These are phyloP conservation scores for Coleophoma eucalyptorum DNA, from an alignment of 2,329 filamentous ascomycete species.

Conservation along the genomic window DNA sequence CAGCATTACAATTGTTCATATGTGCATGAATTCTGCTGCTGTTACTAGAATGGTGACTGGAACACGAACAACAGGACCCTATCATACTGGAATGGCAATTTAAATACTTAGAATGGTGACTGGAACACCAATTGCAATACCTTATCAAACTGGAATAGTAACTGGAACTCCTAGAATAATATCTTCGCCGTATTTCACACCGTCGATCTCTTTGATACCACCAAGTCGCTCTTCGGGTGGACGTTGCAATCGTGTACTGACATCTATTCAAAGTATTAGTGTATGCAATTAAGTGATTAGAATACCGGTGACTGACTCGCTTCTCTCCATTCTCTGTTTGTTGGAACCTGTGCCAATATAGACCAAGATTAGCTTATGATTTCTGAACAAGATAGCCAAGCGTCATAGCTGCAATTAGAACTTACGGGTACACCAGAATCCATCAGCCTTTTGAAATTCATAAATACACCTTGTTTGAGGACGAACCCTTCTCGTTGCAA, in stretches of 20 bases:
- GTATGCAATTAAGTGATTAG: background rate
- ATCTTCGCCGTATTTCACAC: constrained; percentile 12
- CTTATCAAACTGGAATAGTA: constrained; percentile 9
- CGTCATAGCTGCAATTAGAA: too few relatives aligned
- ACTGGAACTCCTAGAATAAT: constrained; percentile 12
- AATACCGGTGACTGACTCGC: constrained; percentile 8
- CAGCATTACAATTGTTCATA: too few relatives aligned
- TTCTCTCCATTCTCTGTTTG: constrained; percentile 43
- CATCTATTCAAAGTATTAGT: constrained; percentile 7
- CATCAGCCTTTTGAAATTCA: constrained; percentile 39
- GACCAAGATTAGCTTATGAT: background rate
- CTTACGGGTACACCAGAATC: constrained; percentile 29
- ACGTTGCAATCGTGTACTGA: constrained; percentile 10
- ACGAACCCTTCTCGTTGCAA: constrained; percentile 39
- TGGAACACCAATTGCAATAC: too few relatives aligned
- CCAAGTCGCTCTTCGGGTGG: constrained; percentile 12
- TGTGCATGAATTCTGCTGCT: too few relatives aligned
- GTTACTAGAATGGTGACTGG: too few relatives aligned
- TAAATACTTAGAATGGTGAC: too few relatives aligned
- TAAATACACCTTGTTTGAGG: constrained; percentile 39
- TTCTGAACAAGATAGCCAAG: too few relatives aligned
- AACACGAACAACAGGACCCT: too few relatives aligned
- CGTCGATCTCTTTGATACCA: constrained; percentile 14
- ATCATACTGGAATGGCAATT: too few relatives aligned
- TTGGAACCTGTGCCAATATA: constrained; percentile 29